Percentiles rank a stretch among this genome's conserved stretches.
These are phyloP conservation scores for Ananas comosus DNA, from an alignment of 176 grass and related monocot genomes.

Conservation along the genomic window DNA sequence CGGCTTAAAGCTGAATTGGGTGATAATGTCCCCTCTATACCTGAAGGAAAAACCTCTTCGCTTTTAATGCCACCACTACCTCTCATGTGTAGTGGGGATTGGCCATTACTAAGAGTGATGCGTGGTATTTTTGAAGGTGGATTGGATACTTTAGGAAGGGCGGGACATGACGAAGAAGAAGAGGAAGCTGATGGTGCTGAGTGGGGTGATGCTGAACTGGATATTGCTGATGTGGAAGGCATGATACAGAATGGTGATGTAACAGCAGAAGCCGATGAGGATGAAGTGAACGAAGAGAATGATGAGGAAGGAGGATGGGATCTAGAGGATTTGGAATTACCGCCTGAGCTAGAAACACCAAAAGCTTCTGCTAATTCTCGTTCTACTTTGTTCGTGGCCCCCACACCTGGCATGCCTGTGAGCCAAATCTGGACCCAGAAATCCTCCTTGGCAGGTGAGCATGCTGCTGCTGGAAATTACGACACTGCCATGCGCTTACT, in stretches of 20 bases:
- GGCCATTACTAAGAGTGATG: constrained; percentile 92
- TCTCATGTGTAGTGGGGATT: constrained; percentile 60
- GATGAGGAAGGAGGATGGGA: constrained; percentile 86
- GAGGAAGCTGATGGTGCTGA: constrained; percentile 74
- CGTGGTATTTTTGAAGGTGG: constrained; percentile 89
- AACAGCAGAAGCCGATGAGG: constrained; percentile 49
- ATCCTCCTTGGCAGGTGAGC: constrained; percentile 89
- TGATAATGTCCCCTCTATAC: constrained; percentile 68
- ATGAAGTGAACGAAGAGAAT: constrained; percentile 57
- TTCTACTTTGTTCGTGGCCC: constrained; percentile 57
- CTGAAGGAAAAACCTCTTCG: constrained; percentile 53
- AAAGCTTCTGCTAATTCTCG: constrained; percentile 33
- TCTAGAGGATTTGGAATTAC: constrained; percentile 88
- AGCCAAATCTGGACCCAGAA: constrained; percentile 96
- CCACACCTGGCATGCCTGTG: constrained; percentile 84
- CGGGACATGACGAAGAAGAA: constrained; percentile 50
- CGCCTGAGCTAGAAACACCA: constrained; percentile 68
- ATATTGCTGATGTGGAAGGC: constrained; percentile 66
- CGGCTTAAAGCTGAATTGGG: constrained; percentile 76
- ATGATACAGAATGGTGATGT: constrained; percentile 56
- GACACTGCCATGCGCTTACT: constrained; percentile 90
- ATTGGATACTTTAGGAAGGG: constrained; percentile 59
- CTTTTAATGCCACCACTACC: constrained; percentile 75
- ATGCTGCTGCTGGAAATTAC: constrained; percentile 84
- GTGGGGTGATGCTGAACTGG: constrained; percentile 90